A percentile compares a stretch with the other conserved stretches of the same genome.
Conservation (phyloP, 345 rosid species). For the Balakata baccata region DNA sequence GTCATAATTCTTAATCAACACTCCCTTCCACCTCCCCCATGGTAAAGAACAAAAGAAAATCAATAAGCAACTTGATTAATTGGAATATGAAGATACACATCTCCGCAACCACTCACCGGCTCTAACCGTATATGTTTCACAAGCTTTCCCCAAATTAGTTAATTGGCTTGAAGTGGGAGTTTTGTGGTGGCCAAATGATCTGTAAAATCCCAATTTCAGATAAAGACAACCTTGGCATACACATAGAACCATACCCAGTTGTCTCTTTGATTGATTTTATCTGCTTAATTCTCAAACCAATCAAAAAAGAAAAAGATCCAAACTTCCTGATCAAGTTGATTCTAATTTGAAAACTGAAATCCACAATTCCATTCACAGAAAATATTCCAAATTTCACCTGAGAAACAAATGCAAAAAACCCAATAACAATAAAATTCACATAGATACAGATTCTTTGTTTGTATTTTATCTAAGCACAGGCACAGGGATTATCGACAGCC, state of each 20-base stretch:
- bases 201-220: neutral
- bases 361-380: too few relatives aligned
- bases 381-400: too few relatives aligned
- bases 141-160: too few relatives aligned
- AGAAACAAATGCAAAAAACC: neutral
- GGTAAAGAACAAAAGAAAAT: neutral
- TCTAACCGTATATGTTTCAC: too few relatives aligned
- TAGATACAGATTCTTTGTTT: neutral
- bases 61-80: slow-evolving; percentile 4
- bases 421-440: neutral
- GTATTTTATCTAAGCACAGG: slow-evolving; percentile 43
- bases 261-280: too few relatives aligned
- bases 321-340: neutral
- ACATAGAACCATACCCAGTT: neutral
- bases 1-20: slow-evolving; percentile 2
- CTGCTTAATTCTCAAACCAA: neutral
- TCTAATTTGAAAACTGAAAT: too few relatives aligned
- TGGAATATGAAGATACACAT: neutral
- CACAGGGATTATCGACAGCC: slow-evolving; percentile 48
- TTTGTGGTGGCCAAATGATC: neutral
- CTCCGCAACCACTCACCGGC: slow-evolving; percentile 21
- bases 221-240: neutral
- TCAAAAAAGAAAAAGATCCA: neutral
- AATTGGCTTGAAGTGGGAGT: too few relatives aligned
- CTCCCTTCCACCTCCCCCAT: neutral